Percentiles rank a stretch among this genome's conserved stretches.
These are phyloP conservation scores for Phragmites australis DNA, from an alignment of 176 grass and related monocot species.

Conservation along the genomic window DNA sequence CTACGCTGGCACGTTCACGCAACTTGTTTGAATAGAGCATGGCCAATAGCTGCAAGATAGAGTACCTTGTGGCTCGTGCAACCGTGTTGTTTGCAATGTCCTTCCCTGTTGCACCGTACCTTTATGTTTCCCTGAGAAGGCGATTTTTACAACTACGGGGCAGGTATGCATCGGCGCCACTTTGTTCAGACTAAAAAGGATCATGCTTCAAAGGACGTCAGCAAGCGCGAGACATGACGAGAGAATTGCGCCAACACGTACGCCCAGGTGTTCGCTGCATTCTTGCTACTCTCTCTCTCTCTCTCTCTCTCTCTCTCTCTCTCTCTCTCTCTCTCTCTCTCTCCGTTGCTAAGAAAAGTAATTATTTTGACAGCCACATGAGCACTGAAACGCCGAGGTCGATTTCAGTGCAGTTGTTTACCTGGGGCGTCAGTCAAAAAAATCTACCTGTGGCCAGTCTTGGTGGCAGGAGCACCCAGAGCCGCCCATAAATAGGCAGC, in stretches of 20 bases:
- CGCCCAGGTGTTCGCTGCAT: background rate
- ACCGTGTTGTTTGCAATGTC: background rate
- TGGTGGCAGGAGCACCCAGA: background rate
- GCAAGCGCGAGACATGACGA: slow-evolving; percentile 1
- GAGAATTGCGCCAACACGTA: background rate
- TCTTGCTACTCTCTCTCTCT: background rate
- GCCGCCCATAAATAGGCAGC: background rate
- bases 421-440: too few species aligned
- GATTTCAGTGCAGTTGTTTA: too few species aligned
- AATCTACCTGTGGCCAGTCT: too few species aligned
- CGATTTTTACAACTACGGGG: background rate
- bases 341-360: too few species aligned
- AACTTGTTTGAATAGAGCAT: background rate
- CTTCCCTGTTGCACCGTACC: background rate
- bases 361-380: too few species aligned
- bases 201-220: too few species aligned
- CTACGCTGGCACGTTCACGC: background rate
- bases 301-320: too few species aligned
- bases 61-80: background rate
- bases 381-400: too few species aligned
- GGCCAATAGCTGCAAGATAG: background rate
- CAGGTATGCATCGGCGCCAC: background rate
- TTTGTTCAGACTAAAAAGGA: background rate
- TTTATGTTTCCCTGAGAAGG: background rate
- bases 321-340: too few species aligned